Evolutionary conservation across 345 rosid species (phyloP).

Genomic region (Rhodamnia argentea): DNA sequence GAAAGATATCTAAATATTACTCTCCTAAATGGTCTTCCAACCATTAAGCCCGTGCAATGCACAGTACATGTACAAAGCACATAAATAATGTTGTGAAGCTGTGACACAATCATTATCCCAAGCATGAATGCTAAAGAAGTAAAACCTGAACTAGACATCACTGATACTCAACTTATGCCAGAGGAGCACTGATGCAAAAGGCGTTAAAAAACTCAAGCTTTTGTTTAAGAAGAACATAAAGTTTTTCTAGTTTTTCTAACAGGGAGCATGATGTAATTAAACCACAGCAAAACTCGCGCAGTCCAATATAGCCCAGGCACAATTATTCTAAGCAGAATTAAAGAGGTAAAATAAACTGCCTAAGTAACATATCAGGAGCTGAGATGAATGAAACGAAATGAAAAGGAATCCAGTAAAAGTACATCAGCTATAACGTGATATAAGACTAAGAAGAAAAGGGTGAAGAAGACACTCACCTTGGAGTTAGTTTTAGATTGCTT

Average conservation of each 20-base stretch:
- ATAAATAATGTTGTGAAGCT: background rate
- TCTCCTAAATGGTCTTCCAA: background rate
- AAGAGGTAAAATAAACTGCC: background rate
- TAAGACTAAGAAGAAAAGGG: background rate
- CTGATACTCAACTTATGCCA: background rate
- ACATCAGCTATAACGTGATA: background rate
- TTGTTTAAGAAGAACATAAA: background rate
- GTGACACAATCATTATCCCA: background rate
- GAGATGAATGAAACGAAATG: background rate
- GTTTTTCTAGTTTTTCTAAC: background rate
- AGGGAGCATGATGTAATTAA: background rate
- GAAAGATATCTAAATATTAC: background rate
- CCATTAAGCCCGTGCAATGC: background rate
- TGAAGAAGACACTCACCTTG: background rate
- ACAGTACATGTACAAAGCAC: background rate
- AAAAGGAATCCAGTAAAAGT: background rate
- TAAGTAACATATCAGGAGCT: background rate
- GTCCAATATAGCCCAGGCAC: background rate
- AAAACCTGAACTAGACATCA: background rate
- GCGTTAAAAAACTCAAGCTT: background rate
- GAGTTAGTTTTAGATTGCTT: background rate
- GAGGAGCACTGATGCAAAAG: background rate
- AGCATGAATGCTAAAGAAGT: background rate
- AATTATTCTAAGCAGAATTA: background rate
- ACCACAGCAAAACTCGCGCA: background rate